Evolutionary conservation across 176 grass and related monocot genomes (phyloP).

Genomic region (Lolium perenne): DNA sequence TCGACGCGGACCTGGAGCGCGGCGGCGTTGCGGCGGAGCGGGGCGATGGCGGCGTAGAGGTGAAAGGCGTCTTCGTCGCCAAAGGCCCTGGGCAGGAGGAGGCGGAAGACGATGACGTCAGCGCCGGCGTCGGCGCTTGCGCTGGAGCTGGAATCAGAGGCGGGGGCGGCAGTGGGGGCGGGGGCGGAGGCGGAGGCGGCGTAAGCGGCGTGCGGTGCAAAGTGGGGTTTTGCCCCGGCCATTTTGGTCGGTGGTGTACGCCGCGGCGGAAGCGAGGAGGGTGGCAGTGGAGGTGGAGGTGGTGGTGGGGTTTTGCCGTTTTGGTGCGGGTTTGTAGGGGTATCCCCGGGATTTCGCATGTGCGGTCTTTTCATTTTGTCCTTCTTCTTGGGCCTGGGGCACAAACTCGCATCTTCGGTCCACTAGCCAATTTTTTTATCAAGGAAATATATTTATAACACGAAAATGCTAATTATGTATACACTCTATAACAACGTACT

Average conservation of each 20-base stretch:
- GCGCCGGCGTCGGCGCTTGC: not conserved
- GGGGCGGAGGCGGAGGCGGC: not conserved
- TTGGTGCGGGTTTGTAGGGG: slow-evolving; percentile 18
- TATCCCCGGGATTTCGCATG: not conserved
- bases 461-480: too few relatives aligned
- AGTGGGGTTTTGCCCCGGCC: slow-evolving; percentile 24
- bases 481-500: too few relatives aligned
- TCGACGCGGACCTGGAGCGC: slow-evolving; percentile 51
- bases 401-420: too few relatives aligned
- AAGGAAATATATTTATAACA: too few relatives aligned
- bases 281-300: not conserved
- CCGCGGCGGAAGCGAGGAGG: not conserved
- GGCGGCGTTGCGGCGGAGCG: slow-evolving; percentile 36
- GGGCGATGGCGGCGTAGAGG: slow-evolving; percentile 50
- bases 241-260: not conserved
- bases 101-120: slow-evolving; percentile 35
- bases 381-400: not conserved
- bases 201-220: slow-evolving; percentile 38
- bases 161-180: not conserved
- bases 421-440: too few relatives aligned
- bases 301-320: slow-evolving; percentile 32
- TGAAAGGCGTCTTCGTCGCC: slow-evolving; percentile 48
- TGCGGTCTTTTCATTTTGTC: not conserved
- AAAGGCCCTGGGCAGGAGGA: slow-evolving; percentile 48
- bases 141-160: not conserved